Conservation (phyloP, 768 basidiomycete genomes). For the Thelephora ganbajun region DNA sequence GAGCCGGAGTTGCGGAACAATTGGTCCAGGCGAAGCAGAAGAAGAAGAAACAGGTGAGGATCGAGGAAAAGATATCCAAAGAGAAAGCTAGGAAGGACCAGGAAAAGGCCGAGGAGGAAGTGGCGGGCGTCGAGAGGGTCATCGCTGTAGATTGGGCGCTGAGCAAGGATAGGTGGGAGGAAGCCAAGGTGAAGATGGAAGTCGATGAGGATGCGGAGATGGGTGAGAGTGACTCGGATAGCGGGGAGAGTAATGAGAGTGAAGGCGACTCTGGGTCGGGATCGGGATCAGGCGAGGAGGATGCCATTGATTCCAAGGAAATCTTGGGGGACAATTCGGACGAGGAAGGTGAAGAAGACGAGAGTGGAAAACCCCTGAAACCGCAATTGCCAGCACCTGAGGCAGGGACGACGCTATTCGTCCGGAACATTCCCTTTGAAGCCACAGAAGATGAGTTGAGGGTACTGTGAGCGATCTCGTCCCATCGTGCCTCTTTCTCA, state of each 20-base stretch:
- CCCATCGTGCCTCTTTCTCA: neutral
- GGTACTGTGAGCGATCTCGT: slow-evolving; percentile 42
- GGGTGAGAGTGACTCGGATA: slow-evolving; percentile 17
- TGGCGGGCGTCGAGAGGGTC: slow-evolving; percentile 30
- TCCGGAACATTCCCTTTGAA: slow-evolving; percentile 86
- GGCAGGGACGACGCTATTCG: slow-evolving; percentile 82
- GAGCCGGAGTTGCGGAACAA: slow-evolving; percentile 44
- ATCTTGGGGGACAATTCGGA: slow-evolving; percentile 23
- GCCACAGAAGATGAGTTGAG: slow-evolving; percentile 90
- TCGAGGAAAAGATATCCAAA: slow-evolving; percentile 31
- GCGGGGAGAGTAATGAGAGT: slow-evolving; percentile 6
- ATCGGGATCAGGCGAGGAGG: slow-evolving; percentile 15
- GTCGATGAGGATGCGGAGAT: slow-evolving; percentile 21
- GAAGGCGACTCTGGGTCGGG: neutral
- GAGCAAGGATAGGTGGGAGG: slow-evolving; percentile 87
- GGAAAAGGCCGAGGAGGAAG: slow-evolving; percentile 14
- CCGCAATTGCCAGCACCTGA: slow-evolving; percentile 73
- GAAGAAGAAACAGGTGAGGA: slow-evolving; percentile 43
- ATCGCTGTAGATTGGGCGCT: slow-evolving; percentile 96
- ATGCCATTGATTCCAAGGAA: slow-evolving; percentile 13
- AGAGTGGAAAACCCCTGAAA: slow-evolving; percentile 33
- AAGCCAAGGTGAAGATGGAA: slow-evolving; percentile 48
- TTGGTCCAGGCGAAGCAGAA: slow-evolving; percentile 53
- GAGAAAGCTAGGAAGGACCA: slow-evolving; percentile 22
- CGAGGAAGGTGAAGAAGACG: slow-evolving; percentile 16